These are phyloP conservation scores for Phialemonium atrogriseum DNA, from an alignment of 2,329 filamentous ascomycete species.

Conservation along the genomic window DNA sequence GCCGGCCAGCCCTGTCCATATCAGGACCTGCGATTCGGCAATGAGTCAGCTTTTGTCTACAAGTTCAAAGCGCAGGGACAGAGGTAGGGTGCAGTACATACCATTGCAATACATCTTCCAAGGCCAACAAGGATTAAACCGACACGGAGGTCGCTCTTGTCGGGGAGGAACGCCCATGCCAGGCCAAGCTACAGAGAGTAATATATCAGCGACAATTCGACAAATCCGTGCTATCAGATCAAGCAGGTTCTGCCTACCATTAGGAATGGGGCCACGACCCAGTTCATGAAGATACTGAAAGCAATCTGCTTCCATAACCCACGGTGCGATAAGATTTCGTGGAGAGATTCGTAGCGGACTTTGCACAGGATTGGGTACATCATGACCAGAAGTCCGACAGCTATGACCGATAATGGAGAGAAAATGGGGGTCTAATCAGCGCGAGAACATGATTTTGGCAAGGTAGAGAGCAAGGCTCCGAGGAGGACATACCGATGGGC, in stretches of 20 bases:
- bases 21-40: conserved; percentile 37
- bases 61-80: too few relatives aligned
- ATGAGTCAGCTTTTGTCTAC: background rate
- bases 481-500: conserved; percentile 24
- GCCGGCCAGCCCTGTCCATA: conserved; percentile 64
- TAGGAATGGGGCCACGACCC: conserved; percentile 72
- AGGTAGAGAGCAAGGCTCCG: background rate
- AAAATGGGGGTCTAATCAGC: background rate
- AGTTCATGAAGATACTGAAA: conserved; percentile 72
- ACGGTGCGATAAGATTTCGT: conserved; percentile 52
- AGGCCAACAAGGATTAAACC: conserved; percentile 78
- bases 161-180: conserved; percentile 60
- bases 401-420: too few relatives aligned
- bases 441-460: background rate
- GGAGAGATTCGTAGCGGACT: conserved; percentile 68
- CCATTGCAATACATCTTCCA: conserved; percentile 85
- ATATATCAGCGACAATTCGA: background rate
- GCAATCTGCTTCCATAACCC: conserved; percentile 70
- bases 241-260: too few relatives aligned
- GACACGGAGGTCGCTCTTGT: conserved; percentile 46
- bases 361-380: conserved; percentile 94
- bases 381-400: conserved; percentile 77
- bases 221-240: too few relatives aligned
- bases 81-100: conserved; percentile 21
- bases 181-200: conserved; percentile 43